Conservation (phyloP, 768 basidiomycete genomes). For the Cystofilobasidium ferigula region DNA sequence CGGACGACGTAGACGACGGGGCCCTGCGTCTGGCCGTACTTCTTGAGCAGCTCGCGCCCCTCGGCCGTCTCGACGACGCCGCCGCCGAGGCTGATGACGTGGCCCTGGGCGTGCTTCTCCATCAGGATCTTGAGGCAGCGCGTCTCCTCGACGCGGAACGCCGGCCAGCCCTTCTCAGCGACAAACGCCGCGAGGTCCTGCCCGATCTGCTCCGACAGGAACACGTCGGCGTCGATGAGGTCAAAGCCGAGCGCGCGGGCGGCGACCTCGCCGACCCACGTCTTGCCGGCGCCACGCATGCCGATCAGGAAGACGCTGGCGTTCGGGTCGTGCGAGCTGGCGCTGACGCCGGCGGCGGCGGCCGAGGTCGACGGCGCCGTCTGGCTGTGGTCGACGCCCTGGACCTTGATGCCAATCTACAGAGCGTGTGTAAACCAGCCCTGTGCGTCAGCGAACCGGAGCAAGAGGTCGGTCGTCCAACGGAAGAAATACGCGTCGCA, state of each 20-base stretch:
- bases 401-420: conserved; percentile 77
- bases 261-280: conserved; percentile 69
- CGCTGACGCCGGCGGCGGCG: conserved; percentile 6
- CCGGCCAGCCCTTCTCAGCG: conserved; percentile 69
- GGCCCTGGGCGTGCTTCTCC: conserved; percentile 45
- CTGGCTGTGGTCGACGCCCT: conserved; percentile 55
- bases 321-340: conserved; percentile 28
- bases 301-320: conserved; percentile 63
- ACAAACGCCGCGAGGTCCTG: conserved; percentile 66
- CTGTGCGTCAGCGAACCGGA: too few relatives aligned
- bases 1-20: conserved; percentile 77
- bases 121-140: conserved; percentile 60
- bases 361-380: conserved; percentile 9
- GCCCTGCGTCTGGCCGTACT: conserved; percentile 52
- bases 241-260: conserved; percentile 60
- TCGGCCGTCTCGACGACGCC: conserved; percentile 79
- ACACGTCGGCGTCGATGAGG: conserved; percentile 72
- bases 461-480: conserved; percentile 15
- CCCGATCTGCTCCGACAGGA: conserved; percentile 52
- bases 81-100: conserved; percentile 84
- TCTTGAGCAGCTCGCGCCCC: conserved; percentile 60
- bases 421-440: too few relatives aligned
- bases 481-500: conserved; percentile 34
- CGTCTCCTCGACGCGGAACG: conserved; percentile 73
- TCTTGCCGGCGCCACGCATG: conserved; percentile 96